These are phyloP conservation scores for Sanghuangporus sanghuang DNA, from an alignment of 1,284 basidiomycete species.

Conservation along the genomic window DNA sequence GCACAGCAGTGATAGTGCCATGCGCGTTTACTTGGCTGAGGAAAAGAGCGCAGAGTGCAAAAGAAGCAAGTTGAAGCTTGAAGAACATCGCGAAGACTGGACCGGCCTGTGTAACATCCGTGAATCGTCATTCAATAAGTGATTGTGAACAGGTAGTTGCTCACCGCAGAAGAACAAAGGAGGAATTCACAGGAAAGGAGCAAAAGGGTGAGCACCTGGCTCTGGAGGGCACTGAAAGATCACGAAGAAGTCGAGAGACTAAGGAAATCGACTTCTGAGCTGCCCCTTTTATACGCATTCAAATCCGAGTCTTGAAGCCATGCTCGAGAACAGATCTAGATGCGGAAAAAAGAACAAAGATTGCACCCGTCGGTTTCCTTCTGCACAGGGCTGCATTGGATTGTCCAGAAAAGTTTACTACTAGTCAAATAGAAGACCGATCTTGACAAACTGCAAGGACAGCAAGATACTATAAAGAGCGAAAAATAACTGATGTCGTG, in stretches of 20 bases:
- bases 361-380: neutral
- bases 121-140: neutral
- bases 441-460: too few relatives aligned
- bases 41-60: conserved; percentile 13
- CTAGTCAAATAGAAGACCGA: too few relatives aligned
- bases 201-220: conserved; percentile 1
- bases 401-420: neutral
- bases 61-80: conserved; percentile 4
- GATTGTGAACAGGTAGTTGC: neutral
- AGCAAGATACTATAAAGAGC: neutral
- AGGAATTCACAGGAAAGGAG: neutral
- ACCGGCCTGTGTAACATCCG: neutral
- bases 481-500: neutral
- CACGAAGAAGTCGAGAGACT: neutral
- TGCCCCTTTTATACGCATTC: neutral
- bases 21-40: conserved; percentile 19
- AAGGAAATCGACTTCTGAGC: neutral
- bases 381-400: neutral
- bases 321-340: neutral
- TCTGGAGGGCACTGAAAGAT: neutral
- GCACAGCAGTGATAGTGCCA: conserved; percentile 21
- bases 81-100: conserved; percentile 9
- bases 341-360: neutral
- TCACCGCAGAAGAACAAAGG: neutral
- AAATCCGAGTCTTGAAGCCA: neutral